Evolutionary conservation across 2,329 filamentous ascomycete species (phyloP), one percentile per base, ranked within the genome.

Genomic region (Cryphonectria nitschkei): DNA sequence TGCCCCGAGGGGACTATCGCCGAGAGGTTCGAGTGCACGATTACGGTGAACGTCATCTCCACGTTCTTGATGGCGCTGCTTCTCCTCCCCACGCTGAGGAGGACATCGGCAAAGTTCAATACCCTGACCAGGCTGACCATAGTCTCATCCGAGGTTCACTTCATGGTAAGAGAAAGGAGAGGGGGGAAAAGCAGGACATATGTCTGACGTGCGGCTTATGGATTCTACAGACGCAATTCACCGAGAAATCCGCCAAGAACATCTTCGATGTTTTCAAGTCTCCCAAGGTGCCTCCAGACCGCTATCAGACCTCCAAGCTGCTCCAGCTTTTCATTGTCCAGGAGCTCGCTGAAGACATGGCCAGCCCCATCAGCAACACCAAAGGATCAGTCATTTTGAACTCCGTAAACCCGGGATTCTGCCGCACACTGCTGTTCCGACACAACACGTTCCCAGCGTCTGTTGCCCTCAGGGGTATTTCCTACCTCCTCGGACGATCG

Each of bases 1-100:
- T 26, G 54, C 4, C 70, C 67, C 34, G 69, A 74, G 19, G 69
- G 60, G 3, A 16, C 5, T 1, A 66, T 77, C 56, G 72, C 76
- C 29, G 82, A 84, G 69, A 84, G 82, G 2, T 79, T 81, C 68
- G 84, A 86, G 75, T 74, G 74, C 19, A 81, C 78, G 39, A 75
- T 86, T 65, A 82, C 81, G 3, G 80, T 86, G 62, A 87, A 87
- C 74, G 81, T 86, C 26, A 76, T 87, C 50, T 80, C 80, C 3
- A 86, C 83, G 0, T 82, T 83, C 50, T 76, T 87, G 39, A 77
- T 87, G 68, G 80, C 81, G 0, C 58, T 86, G 14, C 72, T 82
- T 65, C 73, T 85, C 29, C 75, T 87, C 29, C 84, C 85, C 1
- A 74, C 76, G 34, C 73, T 87, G 74, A 78, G 79, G 29, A 76